Evolutionary conservation across 192 early-diverging fungal species (phyloP).

Genomic region (Linnemannia zychae): DNA sequence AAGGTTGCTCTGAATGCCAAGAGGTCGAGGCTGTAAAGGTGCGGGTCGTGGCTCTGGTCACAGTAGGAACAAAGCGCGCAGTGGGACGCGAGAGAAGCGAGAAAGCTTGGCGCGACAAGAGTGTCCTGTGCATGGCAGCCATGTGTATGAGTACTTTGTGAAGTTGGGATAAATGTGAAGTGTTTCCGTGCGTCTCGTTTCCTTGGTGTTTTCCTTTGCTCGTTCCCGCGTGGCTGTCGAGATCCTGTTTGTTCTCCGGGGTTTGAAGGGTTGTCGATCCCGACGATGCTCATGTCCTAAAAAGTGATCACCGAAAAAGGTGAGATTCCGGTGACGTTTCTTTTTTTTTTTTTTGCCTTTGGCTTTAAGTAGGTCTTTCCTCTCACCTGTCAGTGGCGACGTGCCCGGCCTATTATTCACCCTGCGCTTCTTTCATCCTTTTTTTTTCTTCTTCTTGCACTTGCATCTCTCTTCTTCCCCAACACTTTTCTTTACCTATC

Average conservation of each 20-base stretch:
- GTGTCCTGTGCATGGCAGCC: constrained; percentile 2
- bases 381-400: neutral
- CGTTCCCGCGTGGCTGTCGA: neutral
- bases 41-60: constrained; percentile 17
- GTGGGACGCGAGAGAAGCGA: neutral
- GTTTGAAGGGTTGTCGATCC: neutral
- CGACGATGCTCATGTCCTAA: neutral
- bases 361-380: too few relatives aligned
- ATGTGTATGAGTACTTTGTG: neutral
- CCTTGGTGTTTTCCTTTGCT: neutral
- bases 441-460: neutral
- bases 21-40: constrained; percentile 21
- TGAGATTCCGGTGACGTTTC: neutral
- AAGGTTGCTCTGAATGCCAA: constrained; percentile 9
- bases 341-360: neutral
- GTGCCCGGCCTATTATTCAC: neutral
- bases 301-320: neutral
- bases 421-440: neutral
- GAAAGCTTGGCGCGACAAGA: neutral
- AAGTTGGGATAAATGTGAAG: neutral
- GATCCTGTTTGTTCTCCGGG: constrained; percentile 6
- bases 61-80: neutral
- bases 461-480: neutral
- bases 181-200: neutral
- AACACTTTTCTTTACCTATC: neutral